These are phyloP conservation scores for Aspergillus tubingensis DNA, from an alignment of 2,329 filamentous ascomycete genomes.

Conservation along the genomic window DNA sequence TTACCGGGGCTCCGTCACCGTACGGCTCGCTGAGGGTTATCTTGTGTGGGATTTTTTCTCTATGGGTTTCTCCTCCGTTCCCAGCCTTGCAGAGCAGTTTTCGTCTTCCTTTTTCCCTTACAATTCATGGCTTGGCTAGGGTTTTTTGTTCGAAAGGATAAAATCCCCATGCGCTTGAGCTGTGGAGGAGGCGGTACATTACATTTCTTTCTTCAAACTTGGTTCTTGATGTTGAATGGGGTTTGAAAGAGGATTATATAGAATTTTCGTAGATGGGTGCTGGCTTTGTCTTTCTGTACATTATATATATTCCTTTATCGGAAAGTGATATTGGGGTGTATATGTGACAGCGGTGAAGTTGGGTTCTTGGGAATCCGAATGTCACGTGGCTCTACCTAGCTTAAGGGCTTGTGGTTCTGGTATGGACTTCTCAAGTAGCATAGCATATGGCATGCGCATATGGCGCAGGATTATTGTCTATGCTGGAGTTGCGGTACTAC, in stretches of 20 bases:
- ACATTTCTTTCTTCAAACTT: conserved; percentile 12
- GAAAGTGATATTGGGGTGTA: too few relatives aligned
- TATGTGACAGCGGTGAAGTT: too few relatives aligned
- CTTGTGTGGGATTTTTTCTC: conserved; percentile 42
- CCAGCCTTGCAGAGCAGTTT: conserved; percentile 48
- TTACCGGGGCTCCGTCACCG: conserved; percentile 49
- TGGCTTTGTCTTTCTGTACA: background rate
- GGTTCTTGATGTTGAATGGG: background rate
- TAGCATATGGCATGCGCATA: too few relatives aligned
- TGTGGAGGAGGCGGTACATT: conserved; percentile 51
- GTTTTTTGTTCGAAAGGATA: conserved; percentile 37
- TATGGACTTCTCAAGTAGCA: too few relatives aligned
- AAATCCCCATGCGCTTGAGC: conserved; percentile 45
- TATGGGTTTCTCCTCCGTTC: conserved; percentile 53
- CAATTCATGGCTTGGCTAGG: conserved; percentile 49
- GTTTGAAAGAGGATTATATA: background rate
- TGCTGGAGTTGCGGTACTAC: too few relatives aligned
- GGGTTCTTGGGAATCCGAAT: too few relatives aligned
- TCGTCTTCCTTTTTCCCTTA: conserved; percentile 49
- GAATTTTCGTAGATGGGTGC: background rate
- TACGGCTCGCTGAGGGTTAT: conserved; percentile 54
- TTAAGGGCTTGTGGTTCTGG: too few relatives aligned
- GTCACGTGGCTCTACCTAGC: too few relatives aligned
- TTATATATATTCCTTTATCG: too few relatives aligned
- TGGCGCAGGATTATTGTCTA: too few relatives aligned